Evolutionary conservation across 2,329 filamentous ascomycete species (phyloP), one percentile per base, ranked within the genome.

Genomic region (Pseudohalonectria lignicola): DNA sequence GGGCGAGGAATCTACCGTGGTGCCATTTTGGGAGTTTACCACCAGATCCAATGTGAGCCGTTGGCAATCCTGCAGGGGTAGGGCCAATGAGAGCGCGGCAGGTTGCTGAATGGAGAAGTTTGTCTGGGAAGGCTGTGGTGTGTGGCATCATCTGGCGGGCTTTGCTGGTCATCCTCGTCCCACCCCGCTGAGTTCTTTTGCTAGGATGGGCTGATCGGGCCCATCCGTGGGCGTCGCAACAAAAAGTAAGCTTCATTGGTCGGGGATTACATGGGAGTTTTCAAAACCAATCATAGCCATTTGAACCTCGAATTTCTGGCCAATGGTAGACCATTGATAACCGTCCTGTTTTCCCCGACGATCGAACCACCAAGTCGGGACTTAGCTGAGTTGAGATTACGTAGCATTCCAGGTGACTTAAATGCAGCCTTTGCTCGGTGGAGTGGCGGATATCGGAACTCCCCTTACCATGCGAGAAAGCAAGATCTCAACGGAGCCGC

Each of bases 171-270:
- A 32, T 23, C 15, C 17, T 38, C 36, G 29, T 25, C 28, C 36
- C 36, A 38, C 23, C 28, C 21, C 15, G 19, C 20, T 29, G 29
- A 25, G 20, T n/a, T 31, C 32, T 23, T 26, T 15, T n/a, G 12
- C 11, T 10, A n/a, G 19, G 36, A 31, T 38, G 29, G 36, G 36
- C 36, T 38, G 36, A 38, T 32, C 29, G 29, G 29, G 16, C 18
- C 36, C 28, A n/a, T 12, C 13, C 33, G 19, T n/a, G 5, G 32
- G 5, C 20, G 16, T 13, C 12, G 28, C 13, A 8, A 17, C 4
- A 31, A 31, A 31, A 31, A 8, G 29, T 7, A 31, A 17, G n/a
- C n/a, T n/a, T n/a, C n/a, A n/a, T n/a, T n/a, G n/a, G n/a, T n/a
- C n/a, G n/a, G n/a, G n/a, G n/a, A n/a, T n/a, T n/a, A n/a, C n/a